A percentile compares a stretch with the other conserved stretches of the same genome.
Conservation (phyloP, 306 rosid species). For the Mucuna pruriens region DNA sequence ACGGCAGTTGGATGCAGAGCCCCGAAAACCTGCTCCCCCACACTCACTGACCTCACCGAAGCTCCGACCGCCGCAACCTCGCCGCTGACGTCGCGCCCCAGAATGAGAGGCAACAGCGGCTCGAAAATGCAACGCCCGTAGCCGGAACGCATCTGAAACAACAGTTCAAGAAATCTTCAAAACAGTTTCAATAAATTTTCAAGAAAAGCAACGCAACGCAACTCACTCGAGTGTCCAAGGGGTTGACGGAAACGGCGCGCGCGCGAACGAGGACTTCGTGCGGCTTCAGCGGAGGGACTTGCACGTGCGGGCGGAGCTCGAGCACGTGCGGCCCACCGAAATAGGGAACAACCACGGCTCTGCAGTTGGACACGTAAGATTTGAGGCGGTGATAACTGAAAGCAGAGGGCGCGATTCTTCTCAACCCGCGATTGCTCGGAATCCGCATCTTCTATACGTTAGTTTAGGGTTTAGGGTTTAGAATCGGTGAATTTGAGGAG, state of each 20-base stretch:
- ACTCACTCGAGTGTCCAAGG: conserved; percentile 84
- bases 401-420: conserved; percentile 30
- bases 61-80: conserved; percentile 86
- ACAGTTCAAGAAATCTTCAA: neutral
- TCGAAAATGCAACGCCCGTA: conserved; percentile 88
- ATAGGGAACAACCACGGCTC: conserved; percentile 74
- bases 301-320: conserved; percentile 54
- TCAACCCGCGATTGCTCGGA: conserved; percentile 15
- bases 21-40: conserved; percentile 91
- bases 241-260: conserved; percentile 86
- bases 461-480: neutral
- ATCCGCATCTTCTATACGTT: conserved; percentile 34
- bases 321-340: conserved; percentile 85
- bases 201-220: neutral
- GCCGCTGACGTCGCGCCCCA: conserved; percentile 97
- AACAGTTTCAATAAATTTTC: neutral
- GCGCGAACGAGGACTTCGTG: conserved; percentile 55
- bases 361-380: conserved; percentile 54
- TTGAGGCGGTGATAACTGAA: conserved; percentile 40
- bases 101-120: conserved; percentile 75
- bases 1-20: conserved; percentile 98
- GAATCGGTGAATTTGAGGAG: neutral
- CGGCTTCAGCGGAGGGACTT: conserved; percentile 67
- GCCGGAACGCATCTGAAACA: conserved; percentile 81
- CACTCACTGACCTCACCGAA: conserved; percentile 59